phyloP scores from a whole-genome alignment of 208 protist species.

The Acanthamoeba rhysodes region DNA sequence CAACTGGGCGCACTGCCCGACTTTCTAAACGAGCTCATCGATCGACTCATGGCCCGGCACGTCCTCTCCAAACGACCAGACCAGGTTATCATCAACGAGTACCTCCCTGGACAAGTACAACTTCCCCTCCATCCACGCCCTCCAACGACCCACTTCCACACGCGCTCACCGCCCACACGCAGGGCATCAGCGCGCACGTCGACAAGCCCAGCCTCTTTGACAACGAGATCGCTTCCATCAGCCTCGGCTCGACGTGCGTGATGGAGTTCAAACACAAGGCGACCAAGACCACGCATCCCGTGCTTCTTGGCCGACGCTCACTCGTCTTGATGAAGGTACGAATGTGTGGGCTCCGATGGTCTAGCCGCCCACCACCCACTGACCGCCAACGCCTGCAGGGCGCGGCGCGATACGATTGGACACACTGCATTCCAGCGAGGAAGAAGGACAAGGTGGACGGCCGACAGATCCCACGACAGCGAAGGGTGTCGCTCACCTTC shows the following conservation, averaged over 20 bases:
- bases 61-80: conserved; percentile 38
- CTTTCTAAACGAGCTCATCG: not conserved
- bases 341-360: no score
- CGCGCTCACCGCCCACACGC: not conserved
- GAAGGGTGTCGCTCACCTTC: conserved; percentile 62
- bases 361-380: no score
- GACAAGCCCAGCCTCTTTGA: conserved; percentile 63
- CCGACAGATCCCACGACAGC: not conserved
- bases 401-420: conserved; percentile 43
- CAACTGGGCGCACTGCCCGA: conserved; percentile 6
- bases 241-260: conserved; percentile 51
- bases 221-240: conserved; percentile 63
- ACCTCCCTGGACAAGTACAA: conserved; percentile 47
- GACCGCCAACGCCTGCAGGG: no score
- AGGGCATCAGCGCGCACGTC: conserved; percentile 53
- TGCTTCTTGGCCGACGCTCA: not conserved
- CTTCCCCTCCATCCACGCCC: not conserved
- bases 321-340: conserved; percentile 44
- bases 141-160: not conserved
- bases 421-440: conserved; percentile 29
- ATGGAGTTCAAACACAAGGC: conserved; percentile 71
- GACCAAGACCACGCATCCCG: not conserved
- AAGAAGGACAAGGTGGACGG: conserved; percentile 57
- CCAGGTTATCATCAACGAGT: conserved; percentile 64
- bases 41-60: conserved; percentile 1